Base-by-base conservation (phyloP, 2,329 filamentous ascomycete genomes). In the Pyricularia grisea region DNA sequence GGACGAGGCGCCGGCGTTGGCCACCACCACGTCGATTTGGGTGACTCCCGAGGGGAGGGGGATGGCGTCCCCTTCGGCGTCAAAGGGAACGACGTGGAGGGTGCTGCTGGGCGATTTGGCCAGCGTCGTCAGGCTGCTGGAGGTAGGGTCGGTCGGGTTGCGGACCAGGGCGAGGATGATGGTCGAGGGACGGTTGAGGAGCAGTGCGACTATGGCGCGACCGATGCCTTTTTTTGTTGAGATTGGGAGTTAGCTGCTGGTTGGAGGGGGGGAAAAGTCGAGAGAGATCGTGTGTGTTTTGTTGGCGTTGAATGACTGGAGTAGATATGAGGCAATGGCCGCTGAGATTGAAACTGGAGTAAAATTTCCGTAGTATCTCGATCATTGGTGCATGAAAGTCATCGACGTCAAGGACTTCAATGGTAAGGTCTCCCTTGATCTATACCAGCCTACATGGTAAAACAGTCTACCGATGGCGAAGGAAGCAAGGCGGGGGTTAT, bases 51-150 rank as follows among this genome's bases (percentile, higher is more conserved):
- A 67, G 9, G 36, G 23, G 11, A 33, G 27, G 7, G 63, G 28
- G 28, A 33, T n/a, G 17, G 27, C 14, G 63, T 27, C 30, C 4
- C 9, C 14, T 4, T 28, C 7, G 2, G 73, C 73, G 70, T 73
- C 70, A 12, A 76, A 72, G 25, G 73, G 71, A 42, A 74, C 17
- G 17, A 73, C 64, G 31, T 74, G 61, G 6, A 75, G 68, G 9
- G 30, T 67, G 69, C 71, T 73, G 25, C 66, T 66, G 4, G 70
- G 23, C 23, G 71, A 69, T 33, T 68, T 76, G 78, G 97, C 92
- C 27, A 96, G 82, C 74, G 93, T 89, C 79, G 94, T 91, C 27
- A 97, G 84, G 31, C 90, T 88, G 2, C 92, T 96, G 14, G 70
- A 67, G 12, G 71, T 67, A 20, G 70, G 61, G 36, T 72, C 63